phyloP scores from a whole-genome alignment of 257 asterid genomes.

The Nicotiana tomentosiformis region DNA sequence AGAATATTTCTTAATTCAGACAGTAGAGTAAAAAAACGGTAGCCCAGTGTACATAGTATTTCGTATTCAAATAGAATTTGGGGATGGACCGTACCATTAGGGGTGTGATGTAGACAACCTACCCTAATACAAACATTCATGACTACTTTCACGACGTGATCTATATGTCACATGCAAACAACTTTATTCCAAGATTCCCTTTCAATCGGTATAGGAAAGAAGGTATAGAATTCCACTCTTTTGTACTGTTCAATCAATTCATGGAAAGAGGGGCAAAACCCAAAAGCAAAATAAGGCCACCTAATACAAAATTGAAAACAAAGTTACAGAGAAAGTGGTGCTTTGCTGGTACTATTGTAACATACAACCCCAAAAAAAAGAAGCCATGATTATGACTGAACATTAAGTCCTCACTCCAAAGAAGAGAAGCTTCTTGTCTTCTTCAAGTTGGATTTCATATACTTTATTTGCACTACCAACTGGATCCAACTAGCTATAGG shows the following conservation, averaged over 20 bases:
- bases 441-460: background rate
- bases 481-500: background rate
- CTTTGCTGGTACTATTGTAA: background rate
- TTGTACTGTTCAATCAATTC: background rate
- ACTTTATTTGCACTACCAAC: background rate
- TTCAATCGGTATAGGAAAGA: background rate
- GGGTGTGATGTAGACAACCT: no score
- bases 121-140: no score
- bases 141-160: no score
- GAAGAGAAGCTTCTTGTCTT: background rate
- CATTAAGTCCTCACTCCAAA: background rate
- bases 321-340: conserved; percentile 5
- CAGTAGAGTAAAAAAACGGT: background rate
- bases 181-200: no score
- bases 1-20: background rate
- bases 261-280: background rate
- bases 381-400: conserved; percentile 5
- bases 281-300: background rate
- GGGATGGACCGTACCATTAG: fast-evolving
- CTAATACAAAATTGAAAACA: conserved; percentile 2
- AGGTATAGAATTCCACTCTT: background rate
- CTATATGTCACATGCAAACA: no score
- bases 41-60: no score
- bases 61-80: no score
- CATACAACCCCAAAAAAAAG: background rate